Base-by-base conservation (phyloP, 495 filamentous ascomycete genomes). In the Penicillium lividum region DNA sequence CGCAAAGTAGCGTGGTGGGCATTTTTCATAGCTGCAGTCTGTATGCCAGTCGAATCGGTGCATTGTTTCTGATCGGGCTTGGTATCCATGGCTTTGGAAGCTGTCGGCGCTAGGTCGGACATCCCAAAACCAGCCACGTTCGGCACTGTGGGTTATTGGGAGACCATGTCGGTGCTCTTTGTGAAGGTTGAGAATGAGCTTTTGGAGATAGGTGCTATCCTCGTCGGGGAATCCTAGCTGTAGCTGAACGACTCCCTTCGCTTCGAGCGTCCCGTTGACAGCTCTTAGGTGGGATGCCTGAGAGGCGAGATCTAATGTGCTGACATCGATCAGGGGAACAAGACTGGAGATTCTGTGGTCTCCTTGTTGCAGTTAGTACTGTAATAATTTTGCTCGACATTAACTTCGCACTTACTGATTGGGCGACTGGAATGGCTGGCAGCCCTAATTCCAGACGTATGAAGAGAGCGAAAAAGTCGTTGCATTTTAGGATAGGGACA, bases 11-110 rank as follows among this genome's bases (percentile, higher is more conserved):
- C 59, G 59, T 5, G 74, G 74, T 4, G 74, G 74, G 5, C 22
- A 7, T 0, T 50, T 31, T 40, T 78, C 76, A 44, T 73, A 79
- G 38, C 74, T 74, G 36, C 73, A 73, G 50, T 78, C 76, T 25
- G 73, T 74, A 55, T 79, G 77, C 77, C 77, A 78, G n/a, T 65
- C 59, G 47, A 80, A 76, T 9, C 56, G 50, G 15, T 59, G 7
- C 47, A 60, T 66, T 6, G 74, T 77, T 52, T 77, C 71, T 3
- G 75, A 78, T 33, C 74, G 60, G 4, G 74, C 74, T 44, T 65
- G 61, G 27, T 68, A 60, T 0, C 25, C 11, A 8, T 56, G 45
- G 25, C 48, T 64, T 46, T 65, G 60, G 31, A 64, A 62, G 3
- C 5, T 51, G 0, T 10, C 25, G 15, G 34, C 28, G 15, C 56